A percentile compares a stretch with the other conserved stretches of the same genome.
Evolutionary conservation across 805 yeast species (phyloP).

Genomic region (Wickerhamomyces chambardii): DNA sequence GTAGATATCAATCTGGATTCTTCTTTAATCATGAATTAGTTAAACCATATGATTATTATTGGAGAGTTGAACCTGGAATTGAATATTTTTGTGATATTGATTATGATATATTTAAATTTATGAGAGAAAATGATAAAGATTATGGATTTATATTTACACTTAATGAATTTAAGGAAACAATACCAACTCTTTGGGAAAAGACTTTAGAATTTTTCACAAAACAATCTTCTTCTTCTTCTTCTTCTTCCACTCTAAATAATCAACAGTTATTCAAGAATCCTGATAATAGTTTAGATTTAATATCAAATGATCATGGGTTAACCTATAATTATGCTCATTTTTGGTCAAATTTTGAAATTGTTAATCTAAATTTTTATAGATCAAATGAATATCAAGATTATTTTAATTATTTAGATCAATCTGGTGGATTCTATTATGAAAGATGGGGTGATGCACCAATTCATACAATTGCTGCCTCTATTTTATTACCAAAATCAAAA

Average conservation of each 20-base stretch:
- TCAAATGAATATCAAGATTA: slow-evolving; percentile 33
- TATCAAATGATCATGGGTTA: slow-evolving; percentile 35
- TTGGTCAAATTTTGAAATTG: slow-evolving; percentile 59
- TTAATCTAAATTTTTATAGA: slow-evolving; percentile 39
- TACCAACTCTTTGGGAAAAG: slow-evolving; percentile 67
- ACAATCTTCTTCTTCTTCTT: no score
- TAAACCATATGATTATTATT: slow-evolving; percentile 69
- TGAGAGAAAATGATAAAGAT: slow-evolving; percentile 64
- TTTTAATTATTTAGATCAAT: slow-evolving; percentile 34
- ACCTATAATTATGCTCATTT: slow-evolving; percentile 50
- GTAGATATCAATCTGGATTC: slow-evolving; percentile 80
- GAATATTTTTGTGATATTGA: slow-evolving; percentile 68
- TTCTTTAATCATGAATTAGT: slow-evolving; percentile 67
- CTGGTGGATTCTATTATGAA: slow-evolving; percentile 49
- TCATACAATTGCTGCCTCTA: slow-evolving; percentile 75
- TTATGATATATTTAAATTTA: slow-evolving; percentile 72
- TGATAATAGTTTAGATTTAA: slow-evolving; percentile 38
- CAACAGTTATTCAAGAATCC: slow-evolving; percentile 1
- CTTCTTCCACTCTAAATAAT: no score
- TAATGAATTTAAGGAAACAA: slow-evolving; percentile 64
- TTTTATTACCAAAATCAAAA: slow-evolving; percentile 58
- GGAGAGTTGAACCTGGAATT: slow-evolving; percentile 89
- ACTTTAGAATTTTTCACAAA: slow-evolving; percentile 54
- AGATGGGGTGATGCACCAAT: slow-evolving; percentile 94
- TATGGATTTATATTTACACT: slow-evolving; percentile 75